Percentiles rank a stretch among this genome's conserved stretches.
Evolutionary conservation across 1,139 yeast genomes (phyloP).

Genomic region (Meyerozyma smithsonii): DNA sequence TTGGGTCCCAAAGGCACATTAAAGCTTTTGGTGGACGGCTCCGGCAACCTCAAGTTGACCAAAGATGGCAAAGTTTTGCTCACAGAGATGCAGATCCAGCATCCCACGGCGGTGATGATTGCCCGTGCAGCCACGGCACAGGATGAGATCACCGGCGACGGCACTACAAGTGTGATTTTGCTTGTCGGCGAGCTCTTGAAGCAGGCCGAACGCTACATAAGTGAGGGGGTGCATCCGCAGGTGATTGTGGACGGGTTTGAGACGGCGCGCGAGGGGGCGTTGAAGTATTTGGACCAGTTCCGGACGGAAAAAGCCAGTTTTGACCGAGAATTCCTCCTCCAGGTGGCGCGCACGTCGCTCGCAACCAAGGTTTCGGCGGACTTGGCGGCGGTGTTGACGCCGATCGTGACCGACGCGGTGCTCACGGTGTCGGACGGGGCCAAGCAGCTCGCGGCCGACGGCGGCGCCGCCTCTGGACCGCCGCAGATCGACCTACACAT

Average conservation of each 20-base stretch:
- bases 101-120: slow-evolving; percentile 99
- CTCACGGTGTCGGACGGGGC: slow-evolving; percentile 61
- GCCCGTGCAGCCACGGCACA: slow-evolving; percentile 98
- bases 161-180: slow-evolving; percentile 95
- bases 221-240: slow-evolving; percentile 96
- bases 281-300: slow-evolving; percentile 64
- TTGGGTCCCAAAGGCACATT: slow-evolving; percentile 97
- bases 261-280: slow-evolving; percentile 70
- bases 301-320: slow-evolving; percentile 41
- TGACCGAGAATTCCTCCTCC: slow-evolving; percentile 84
- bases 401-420: slow-evolving; percentile 96
- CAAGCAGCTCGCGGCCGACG: slow-evolving; percentile 20
- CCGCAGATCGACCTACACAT: slow-evolving; percentile 77
- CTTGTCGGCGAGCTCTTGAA: slow-evolving; percentile 91
- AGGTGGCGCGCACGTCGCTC: slow-evolving; percentile 87
- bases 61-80: slow-evolving; percentile 94
- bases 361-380: slow-evolving; percentile 79
- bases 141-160: slow-evolving; percentile 98
- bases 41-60: slow-evolving; percentile 91
- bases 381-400: slow-evolving; percentile 75
- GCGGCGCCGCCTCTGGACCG: not conserved
- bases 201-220: slow-evolving; percentile 88
- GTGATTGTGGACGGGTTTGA: slow-evolving; percentile 95
- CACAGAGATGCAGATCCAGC: slow-evolving; percentile 97
- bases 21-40: slow-evolving; percentile 94